Percentiles rank a stretch among this genome's conserved stretches.
These are phyloP conservation scores for Naganishia randhawae DNA, from an alignment of 768 basidiomycete species.

Conservation along the genomic window DNA sequence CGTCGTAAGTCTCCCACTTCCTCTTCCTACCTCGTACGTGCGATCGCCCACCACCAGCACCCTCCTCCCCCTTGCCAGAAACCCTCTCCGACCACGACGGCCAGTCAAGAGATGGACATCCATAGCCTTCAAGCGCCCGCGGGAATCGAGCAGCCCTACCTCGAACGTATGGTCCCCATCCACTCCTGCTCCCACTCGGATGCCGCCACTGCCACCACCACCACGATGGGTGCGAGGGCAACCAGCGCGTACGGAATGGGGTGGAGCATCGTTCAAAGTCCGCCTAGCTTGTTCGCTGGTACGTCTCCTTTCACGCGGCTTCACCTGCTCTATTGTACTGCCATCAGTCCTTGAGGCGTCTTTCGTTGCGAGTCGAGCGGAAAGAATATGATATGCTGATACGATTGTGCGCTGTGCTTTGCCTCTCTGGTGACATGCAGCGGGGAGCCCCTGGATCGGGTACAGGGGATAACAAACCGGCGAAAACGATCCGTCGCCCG, in stretches of 20 bases:
- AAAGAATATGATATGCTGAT: neutral
- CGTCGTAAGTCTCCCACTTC: neutral
- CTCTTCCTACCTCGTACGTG: neutral
- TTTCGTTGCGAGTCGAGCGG: neutral
- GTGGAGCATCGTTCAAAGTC: slow-evolving; percentile 20
- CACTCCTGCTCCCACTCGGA: neutral
- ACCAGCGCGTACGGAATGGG: slow-evolving; percentile 1
- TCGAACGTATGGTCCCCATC: slow-evolving; percentile 10
- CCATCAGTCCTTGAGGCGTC: too few relatives aligned
- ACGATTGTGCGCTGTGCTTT: neutral
- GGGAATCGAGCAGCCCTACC: slow-evolving; percentile 18
- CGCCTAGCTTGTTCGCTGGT: slow-evolving; percentile 21
- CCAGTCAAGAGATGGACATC: neutral
- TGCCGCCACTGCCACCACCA: too few relatives aligned
- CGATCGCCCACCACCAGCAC: neutral
- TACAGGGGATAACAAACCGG: neutral
- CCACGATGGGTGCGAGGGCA: neutral
- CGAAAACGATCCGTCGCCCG: too few relatives aligned
- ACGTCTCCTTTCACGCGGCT: too few relatives aligned
- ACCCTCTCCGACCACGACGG: too few relatives aligned
- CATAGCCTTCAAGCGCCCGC: slow-evolving; percentile 20
- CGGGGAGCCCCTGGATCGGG: slow-evolving; percentile 12
- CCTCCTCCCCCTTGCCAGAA: neutral
- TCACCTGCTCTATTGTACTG: too few relatives aligned
- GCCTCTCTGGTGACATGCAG: too few relatives aligned